Percentiles rank a stretch among this genome's conserved stretches.
These are phyloP conservation scores for Haplographium delicatum DNA, from an alignment of 495 filamentous ascomycete genomes.

Conservation along the genomic window DNA sequence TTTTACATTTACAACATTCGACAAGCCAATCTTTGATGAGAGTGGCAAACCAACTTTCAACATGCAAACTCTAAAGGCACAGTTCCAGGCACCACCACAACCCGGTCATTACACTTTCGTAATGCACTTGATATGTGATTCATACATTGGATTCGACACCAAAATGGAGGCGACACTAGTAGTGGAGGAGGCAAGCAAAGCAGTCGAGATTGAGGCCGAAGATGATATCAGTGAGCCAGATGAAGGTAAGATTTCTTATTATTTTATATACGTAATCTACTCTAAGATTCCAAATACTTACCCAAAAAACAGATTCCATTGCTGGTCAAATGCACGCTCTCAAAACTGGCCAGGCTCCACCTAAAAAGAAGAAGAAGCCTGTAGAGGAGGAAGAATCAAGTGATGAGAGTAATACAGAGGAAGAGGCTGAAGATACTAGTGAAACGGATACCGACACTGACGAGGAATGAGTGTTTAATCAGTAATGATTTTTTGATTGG, in stretches of 20 bases:
- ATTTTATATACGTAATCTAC: no score
- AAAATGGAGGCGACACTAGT: conserved; percentile 81
- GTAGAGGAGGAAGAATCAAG: conserved; percentile 54
- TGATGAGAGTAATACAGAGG: conserved; percentile 81
- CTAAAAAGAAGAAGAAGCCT: conserved; percentile 45
- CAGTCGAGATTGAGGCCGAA: conserved; percentile 68
- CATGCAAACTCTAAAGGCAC: conserved; percentile 92
- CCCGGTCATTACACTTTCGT: conserved; percentile 87
- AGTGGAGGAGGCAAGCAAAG: conserved; percentile 88
- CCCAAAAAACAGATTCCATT: conserved; percentile 64
- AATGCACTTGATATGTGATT: conserved; percentile 88
- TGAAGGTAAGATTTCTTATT: conserved; percentile 65
- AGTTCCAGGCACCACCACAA: conserved; percentile 94
- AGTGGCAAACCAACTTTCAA: conserved; percentile 78
- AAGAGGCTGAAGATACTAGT: conserved; percentile 70
- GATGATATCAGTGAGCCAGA: conserved; percentile 98
- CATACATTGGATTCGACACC: conserved; percentile 87
- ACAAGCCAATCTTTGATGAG: conserved; percentile 73
- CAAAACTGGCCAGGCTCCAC: conserved; percentile 56
- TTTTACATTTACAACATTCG: conserved; percentile 83
- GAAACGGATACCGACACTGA: conserved; percentile 78
- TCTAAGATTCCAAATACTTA: conserved; percentile 26
- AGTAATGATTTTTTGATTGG: background rate
- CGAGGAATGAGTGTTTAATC: conserved; percentile 37
- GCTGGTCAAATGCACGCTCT: conserved; percentile 92